Conservation (phyloP, 208 protist species). For the Trypanosoma vivax region DNA sequence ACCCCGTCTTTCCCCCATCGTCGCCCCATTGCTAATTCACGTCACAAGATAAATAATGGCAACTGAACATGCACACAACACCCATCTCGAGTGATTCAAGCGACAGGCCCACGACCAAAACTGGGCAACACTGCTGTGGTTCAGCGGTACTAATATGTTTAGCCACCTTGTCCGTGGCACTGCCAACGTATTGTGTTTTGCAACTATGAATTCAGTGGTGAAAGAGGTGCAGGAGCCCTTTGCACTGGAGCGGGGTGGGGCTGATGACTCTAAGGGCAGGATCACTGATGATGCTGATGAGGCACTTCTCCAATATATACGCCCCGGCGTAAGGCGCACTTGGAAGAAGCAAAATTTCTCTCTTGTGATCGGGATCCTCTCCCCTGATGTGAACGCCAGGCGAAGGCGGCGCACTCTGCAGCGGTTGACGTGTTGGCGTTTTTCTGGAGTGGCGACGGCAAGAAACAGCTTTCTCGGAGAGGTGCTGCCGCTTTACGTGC, state of each 20-base stretch:
- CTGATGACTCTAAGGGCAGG: not conserved
- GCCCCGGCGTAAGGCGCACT: not conserved
- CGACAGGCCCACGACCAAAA: too few species aligned
- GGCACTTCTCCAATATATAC: not conserved
- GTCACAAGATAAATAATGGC: too few species aligned
- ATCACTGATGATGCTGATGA: not conserved
- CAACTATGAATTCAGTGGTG: too few species aligned
- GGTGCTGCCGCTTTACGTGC: constrained; percentile 3
- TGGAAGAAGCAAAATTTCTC: not conserved
- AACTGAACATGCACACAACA: too few species aligned
- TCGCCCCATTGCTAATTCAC: too few species aligned
- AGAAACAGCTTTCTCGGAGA: constrained; percentile 6
- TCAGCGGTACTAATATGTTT: too few species aligned
- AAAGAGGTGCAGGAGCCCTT: too few species aligned
- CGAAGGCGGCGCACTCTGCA: not conserved
- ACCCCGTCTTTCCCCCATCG: too few species aligned
- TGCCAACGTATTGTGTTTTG: too few species aligned
- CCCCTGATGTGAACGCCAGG: not conserved
- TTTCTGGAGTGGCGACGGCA: constrained; percentile 1
- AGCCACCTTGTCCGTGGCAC: too few species aligned
- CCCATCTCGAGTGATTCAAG: too few species aligned
- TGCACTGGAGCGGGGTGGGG: not conserved
- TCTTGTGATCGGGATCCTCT: constrained; percentile 2
- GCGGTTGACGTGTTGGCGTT: constrained; percentile 7
- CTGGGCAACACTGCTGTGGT: too few species aligned